Conservation (phyloP, 2,329 filamentous ascomycete species). For the Grosmannia huntii region DNA sequence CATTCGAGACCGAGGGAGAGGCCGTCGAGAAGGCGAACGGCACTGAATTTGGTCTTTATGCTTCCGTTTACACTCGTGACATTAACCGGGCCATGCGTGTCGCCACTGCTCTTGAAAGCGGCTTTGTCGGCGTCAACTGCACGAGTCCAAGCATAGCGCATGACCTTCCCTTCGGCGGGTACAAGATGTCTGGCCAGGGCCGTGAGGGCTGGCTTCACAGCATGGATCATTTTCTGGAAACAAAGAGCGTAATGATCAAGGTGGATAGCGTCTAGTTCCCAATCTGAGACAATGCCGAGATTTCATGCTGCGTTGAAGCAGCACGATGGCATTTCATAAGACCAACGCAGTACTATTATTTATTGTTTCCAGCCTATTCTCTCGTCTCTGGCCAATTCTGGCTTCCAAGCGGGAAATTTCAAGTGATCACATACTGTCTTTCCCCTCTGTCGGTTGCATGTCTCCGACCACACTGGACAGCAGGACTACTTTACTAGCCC, state of each 20-base stretch:
- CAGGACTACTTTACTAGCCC: no score
- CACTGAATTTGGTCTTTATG: constrained; percentile 38
- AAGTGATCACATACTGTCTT: no score
- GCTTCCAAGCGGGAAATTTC: no score
- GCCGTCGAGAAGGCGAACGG: constrained; percentile 36
- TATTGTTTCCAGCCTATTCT: neutral
- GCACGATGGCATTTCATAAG: no score
- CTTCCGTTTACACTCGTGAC: constrained; percentile 37
- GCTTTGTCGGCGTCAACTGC: constrained; percentile 41
- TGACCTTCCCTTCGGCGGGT: constrained; percentile 27
- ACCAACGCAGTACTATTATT: no score
- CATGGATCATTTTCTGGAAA: constrained; percentile 21
- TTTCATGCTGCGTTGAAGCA: no score
- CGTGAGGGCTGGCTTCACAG: constrained; percentile 22
- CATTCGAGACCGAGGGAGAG: constrained; percentile 38
- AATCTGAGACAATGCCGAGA: no score
- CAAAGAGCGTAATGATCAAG: constrained; percentile 17
- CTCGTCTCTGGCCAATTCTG: neutral
- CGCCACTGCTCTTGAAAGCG: constrained; percentile 35
- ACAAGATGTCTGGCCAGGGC: constrained; percentile 24
- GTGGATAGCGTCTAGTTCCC: constrained; percentile 3
- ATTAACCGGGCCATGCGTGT: constrained; percentile 23
- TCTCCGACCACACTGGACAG: no score
- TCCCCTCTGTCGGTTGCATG: no score
- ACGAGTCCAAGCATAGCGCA: constrained; percentile 21